These are phyloP conservation scores for Begonia fuchsioides DNA, from an alignment of 306 rosid genomes.

Conservation along the genomic window DNA sequence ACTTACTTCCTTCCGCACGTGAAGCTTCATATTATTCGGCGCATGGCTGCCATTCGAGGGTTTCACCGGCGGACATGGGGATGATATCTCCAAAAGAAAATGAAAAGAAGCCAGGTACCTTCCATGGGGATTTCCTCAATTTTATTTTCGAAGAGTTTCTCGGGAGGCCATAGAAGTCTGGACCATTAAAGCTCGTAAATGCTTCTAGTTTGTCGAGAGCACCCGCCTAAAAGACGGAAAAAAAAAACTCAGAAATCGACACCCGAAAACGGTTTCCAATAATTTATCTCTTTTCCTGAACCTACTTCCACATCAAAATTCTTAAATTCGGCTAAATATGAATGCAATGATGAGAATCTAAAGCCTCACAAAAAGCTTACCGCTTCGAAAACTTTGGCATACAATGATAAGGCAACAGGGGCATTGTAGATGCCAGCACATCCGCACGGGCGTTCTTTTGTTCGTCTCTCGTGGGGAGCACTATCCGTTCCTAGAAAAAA, in stretches of 20 bases:
- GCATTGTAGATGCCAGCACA: slow-evolving; percentile 87
- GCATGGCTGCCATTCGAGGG: slow-evolving; percentile 63
- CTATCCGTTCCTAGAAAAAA: slow-evolving; percentile 93
- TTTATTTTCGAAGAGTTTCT: slow-evolving; percentile 53
- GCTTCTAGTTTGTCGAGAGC: slow-evolving; percentile 84
- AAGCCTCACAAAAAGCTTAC: slow-evolving; percentile 13
- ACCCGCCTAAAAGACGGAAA: slow-evolving; percentile 35
- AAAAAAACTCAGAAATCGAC: too few relatives aligned
- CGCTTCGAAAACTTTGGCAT: slow-evolving; percentile 91
- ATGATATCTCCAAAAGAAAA: slow-evolving; percentile 65
- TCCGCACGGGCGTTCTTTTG: slow-evolving; percentile 67
- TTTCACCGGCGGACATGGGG: slow-evolving; percentile 78
- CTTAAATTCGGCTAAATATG: too few relatives aligned
- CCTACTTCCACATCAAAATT: too few relatives aligned
- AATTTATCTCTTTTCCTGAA: too few relatives aligned
- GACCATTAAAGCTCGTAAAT: slow-evolving; percentile 86
- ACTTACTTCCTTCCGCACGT: too few relatives aligned
- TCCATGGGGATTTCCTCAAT: slow-evolving; percentile 54
- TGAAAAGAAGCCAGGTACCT: slow-evolving; percentile 49
- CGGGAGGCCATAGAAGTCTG: slow-evolving; percentile 93
- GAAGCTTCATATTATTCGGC: slow-evolving; percentile 12
- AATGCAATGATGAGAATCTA: neutral
- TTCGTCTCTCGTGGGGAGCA: slow-evolving; percentile 81
- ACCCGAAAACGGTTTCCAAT: too few relatives aligned
- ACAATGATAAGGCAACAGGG: slow-evolving; percentile 67